Percentiles rank a stretch among this genome's conserved stretches.
Evolutionary conservation across 345 rosid genomes (phyloP).

Genomic region (Citrus reticulata): DNA sequence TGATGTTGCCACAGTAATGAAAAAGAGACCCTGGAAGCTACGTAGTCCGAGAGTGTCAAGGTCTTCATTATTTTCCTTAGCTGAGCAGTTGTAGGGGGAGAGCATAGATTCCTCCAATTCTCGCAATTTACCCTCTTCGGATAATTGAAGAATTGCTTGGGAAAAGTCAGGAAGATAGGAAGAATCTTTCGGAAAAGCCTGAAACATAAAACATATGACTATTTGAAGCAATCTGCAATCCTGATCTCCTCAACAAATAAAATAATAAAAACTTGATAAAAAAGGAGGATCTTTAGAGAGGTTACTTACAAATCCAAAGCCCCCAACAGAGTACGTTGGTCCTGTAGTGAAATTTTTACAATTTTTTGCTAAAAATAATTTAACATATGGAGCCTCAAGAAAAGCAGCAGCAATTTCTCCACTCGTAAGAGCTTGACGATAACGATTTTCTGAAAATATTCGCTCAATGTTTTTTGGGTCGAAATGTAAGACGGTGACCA

Average conservation of each 20-base stretch:
- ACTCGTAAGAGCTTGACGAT: no score
- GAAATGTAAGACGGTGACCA: no score
- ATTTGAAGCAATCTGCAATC: no score
- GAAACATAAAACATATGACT: not conserved
- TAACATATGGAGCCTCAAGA: no score
- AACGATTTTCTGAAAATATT: no score
- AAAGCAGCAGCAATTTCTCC: no score
- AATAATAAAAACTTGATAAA: no score
- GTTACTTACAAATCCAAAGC: conserved; percentile 28
- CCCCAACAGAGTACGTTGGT: conserved; percentile 16
- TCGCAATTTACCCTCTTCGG: conserved; percentile 19
- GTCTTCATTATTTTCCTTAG: not conserved
- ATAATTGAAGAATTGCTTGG: conserved; percentile 11
- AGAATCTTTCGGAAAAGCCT: conserved; percentile 19
- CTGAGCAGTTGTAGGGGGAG: conserved; percentile 7
- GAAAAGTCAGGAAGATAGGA: conserved; percentile 25
- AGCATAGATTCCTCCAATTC: conserved; percentile 3
- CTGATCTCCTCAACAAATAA: no score
- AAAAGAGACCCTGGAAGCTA: conserved; percentile 20
- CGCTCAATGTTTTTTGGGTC: no score
- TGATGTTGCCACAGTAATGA: conserved; percentile 4
- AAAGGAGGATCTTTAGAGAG: no score
- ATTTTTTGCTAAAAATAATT: conserved; percentile 12
- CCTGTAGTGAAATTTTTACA: conserved; percentile 18
- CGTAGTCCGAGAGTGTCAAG: not conserved